A percentile compares a stretch with the other conserved stretches of the same genome.
Conservation (phyloP, 75 land plant genomes). For the Gnetum montanum region DNA sequence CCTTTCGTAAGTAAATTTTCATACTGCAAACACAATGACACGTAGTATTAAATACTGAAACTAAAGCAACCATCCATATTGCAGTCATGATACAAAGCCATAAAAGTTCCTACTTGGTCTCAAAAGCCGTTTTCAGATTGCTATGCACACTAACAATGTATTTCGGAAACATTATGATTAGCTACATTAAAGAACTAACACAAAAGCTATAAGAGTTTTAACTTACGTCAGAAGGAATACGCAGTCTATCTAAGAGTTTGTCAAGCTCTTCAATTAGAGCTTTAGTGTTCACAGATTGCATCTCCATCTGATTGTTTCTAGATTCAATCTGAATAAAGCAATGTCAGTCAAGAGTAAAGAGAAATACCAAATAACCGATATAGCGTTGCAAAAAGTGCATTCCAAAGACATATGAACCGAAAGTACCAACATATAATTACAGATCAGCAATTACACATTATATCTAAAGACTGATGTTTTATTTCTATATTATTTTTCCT, state of each 20-base stretch:
- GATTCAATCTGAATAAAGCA: conserved; percentile 63
- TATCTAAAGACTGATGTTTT: too few relatives aligned
- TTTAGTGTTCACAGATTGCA: conserved; percentile 82
- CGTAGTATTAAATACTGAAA: conserved; percentile 5
- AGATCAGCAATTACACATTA: too few relatives aligned
- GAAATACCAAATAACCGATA: too few relatives aligned
- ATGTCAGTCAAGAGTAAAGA: neutral
- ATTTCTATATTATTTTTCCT: too few relatives aligned
- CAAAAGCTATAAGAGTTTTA: neutral
- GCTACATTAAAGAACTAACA: neutral
- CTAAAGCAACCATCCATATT: neutral
- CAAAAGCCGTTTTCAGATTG: neutral
- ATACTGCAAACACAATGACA: conserved; percentile 38
- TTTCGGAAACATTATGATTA: neutral
- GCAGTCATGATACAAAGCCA: neutral
- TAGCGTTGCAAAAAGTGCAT: too few relatives aligned
- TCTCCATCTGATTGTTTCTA: conserved; percentile 90
- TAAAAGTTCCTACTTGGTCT: neutral
- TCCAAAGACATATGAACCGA: too few relatives aligned
- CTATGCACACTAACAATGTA: neutral
- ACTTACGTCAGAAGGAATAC: conserved; percentile 75
- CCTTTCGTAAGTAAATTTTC: conserved; percentile 74
- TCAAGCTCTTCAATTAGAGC: conserved; percentile 84
- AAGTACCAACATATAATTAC: too few relatives aligned
- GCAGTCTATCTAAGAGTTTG: conserved; percentile 65